Base-by-base conservation (phyloP, 2,329 filamentous ascomycete genomes). In the Ophiognomonia clavigignenti-juglandacearum region DNA sequence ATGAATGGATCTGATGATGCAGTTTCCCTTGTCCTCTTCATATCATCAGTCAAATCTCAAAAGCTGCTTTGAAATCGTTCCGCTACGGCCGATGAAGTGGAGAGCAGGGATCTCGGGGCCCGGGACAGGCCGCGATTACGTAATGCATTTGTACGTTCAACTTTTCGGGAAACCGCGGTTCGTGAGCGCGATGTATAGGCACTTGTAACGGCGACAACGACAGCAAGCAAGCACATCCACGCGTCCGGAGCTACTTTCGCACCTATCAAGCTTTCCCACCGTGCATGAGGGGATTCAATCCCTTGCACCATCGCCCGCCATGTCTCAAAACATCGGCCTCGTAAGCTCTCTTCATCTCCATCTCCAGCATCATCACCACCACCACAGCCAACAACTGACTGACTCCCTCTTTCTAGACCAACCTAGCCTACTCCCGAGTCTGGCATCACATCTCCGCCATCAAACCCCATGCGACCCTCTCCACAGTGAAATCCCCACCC, bases 381-480 rank as follows among this genome's bases (percentile, higher is more conserved):
- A 31, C 23, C 23, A 16, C 18, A 39, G 9, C 3, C 10, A 32
- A 7, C 27, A n/a, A n/a, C 23, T 18, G 36, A 39, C 47, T 48
- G 39, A 52, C 26, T 23, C 45, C 19, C 26, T 16, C 19, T 23
- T 40, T 43, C 22, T 29, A 97, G 91, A 97, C 93, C 52, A 88
- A 88, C 64, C 85, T 98, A 55, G 92, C 93, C 72, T 98, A 97
- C 77, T 91, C 91, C 38, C 85, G 95, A 61, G 83, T 86, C 73
- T 98, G 95, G 93, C 93, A 98, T 71, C 83, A 87, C 55, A 65
- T 82, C 67, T 97, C 77, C 66, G 93, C 75, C 69, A 88, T 71
- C 61, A 75, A 74, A 56, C 84, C 69, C 66, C 81, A 85, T 61
- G 68, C 74, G n/a, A 74, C 68, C 14, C 78, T 85, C 58, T 66